Conservation (phyloP, 768 basidiomycete genomes). For the Boletus fagicola region DNA sequence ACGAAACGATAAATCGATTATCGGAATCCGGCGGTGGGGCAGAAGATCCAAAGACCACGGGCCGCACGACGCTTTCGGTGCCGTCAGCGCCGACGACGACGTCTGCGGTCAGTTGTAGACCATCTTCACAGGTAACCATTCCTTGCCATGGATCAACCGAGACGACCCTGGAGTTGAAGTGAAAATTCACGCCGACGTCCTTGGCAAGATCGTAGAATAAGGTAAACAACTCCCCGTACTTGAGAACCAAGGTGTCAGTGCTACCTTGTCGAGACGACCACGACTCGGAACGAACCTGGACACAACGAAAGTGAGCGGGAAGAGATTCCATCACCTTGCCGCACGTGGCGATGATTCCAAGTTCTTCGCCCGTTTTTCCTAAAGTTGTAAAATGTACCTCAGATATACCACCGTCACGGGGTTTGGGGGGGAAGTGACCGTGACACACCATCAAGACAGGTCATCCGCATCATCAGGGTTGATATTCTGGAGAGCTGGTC, state of each 20-base stretch:
- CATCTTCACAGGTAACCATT: constrained; percentile 35
- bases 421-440: too few relatives aligned
- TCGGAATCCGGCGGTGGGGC: constrained; percentile 12
- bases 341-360: constrained; percentile 46
- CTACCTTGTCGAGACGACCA: neutral
- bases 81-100: constrained; percentile 64
- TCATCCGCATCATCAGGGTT: constrained; percentile 13
- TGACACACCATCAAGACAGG: constrained; percentile 19
- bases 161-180: constrained; percentile 40
- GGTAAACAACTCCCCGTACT: constrained; percentile 54
- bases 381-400: neutral
- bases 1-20: constrained; percentile 16
- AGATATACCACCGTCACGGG: too few relatives aligned
- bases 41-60: constrained; percentile 31
- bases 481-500: constrained; percentile 39
- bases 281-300: constrained; percentile 38
- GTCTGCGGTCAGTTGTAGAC: constrained; percentile 45
- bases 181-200: constrained; percentile 46
- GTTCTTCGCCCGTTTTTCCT: constrained; percentile 43
- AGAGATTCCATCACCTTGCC: constrained; percentile 44
- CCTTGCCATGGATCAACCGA: constrained; percentile 33
- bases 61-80: constrained; percentile 41
- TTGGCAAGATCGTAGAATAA: constrained; percentile 47
- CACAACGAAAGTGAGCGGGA: constrained; percentile 45
- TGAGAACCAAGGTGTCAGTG: neutral